phyloP scores from a whole-genome alignment of 2,329 filamentous ascomycete species.

The Exophiala sp. region DNA sequence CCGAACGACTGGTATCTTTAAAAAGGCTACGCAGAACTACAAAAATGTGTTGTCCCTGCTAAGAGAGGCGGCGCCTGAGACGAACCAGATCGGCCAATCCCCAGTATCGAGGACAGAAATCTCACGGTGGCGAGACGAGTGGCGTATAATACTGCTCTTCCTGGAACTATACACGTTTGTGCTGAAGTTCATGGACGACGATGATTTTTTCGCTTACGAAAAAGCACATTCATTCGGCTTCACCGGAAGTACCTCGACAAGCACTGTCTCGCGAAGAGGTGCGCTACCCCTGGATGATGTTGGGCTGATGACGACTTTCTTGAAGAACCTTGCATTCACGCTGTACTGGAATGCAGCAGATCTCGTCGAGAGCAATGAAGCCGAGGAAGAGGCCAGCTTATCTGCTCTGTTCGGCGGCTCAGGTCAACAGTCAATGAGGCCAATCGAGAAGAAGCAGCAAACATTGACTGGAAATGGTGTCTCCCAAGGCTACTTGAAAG shows the following conservation, averaged over 20 bases:
- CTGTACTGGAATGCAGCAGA: constrained; percentile 80
- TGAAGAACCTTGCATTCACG: constrained; percentile 87
- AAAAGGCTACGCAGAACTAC: constrained; percentile 55
- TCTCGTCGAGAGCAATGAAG: constrained; percentile 45
- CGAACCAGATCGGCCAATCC: constrained; percentile 37
- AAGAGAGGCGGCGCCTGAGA: constrained; percentile 38
- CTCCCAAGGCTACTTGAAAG: constrained; percentile 73
- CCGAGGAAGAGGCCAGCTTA: constrained; percentile 30
- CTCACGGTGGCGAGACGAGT: constrained; percentile 62
- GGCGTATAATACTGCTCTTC: constrained; percentile 85
- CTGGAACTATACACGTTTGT: constrained; percentile 93
- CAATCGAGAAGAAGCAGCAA: constrained; percentile 38
- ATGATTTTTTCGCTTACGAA: constrained; percentile 71
- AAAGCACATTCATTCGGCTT: constrained; percentile 29
- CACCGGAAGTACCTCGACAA: constrained; percentile 46
- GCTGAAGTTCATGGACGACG: constrained; percentile 88
- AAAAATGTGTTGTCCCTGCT: constrained; percentile 57
- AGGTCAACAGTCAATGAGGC: constrained; percentile 16
- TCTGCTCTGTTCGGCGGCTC: constrained; percentile 24
- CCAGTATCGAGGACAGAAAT: constrained; percentile 30
- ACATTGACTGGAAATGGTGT: constrained; percentile 64
- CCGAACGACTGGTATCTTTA: constrained; percentile 55
- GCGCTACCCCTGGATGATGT: constrained; percentile 70
- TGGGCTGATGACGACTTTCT: constrained; percentile 70
- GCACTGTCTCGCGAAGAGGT: constrained; percentile 57